Conservation (phyloP, 2,329 filamentous ascomycete species). For the Talaromyces rugulosus region DNA sequence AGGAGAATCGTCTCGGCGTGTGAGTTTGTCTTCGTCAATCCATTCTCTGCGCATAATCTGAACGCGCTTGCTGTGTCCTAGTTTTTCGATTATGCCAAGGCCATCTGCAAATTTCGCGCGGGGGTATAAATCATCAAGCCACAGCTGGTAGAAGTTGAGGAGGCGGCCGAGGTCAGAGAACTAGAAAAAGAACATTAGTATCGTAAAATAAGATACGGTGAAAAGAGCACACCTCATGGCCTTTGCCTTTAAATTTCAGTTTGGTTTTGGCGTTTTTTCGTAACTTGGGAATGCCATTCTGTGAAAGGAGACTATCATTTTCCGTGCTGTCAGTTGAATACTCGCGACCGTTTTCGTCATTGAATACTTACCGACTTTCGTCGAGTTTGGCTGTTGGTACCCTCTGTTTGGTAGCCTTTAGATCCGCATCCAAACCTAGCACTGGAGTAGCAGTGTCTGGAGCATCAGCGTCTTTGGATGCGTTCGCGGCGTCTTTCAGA, state of each 20-base stretch:
- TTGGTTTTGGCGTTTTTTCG: conserved; percentile 64
- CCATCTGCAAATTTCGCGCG: conserved; percentile 92
- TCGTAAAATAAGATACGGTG: not conserved
- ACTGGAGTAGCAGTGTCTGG: conserved; percentile 8
- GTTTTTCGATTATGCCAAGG: conserved; percentile 84
- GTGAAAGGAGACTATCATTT: conserved; percentile 65
- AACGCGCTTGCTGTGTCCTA: conserved; percentile 78
- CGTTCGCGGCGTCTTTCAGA: conserved; percentile 13
- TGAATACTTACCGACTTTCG: conserved; percentile 58
- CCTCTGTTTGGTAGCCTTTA: conserved; percentile 73
- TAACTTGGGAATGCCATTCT: conserved; percentile 77
- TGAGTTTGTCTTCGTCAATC: conserved; percentile 63
- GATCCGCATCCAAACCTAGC: conserved; percentile 79
- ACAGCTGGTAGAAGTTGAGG: conserved; percentile 87
- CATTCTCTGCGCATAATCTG: conserved; percentile 71
- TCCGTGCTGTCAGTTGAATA: conserved; percentile 3
- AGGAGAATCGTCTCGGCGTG: not conserved
- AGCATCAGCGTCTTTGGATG: conserved; percentile 5
- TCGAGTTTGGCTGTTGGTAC: conserved; percentile 82
- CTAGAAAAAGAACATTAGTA: conserved; percentile 52
- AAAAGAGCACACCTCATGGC: conserved; percentile 65
- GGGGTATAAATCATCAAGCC: conserved; percentile 94
- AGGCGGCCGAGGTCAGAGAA: conserved; percentile 80
- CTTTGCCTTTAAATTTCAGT: conserved; percentile 84
- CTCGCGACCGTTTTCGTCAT: not conserved